Conservation (phyloP, 495 filamentous ascomycete genomes). For the Penicillium diatomitis region DNA sequence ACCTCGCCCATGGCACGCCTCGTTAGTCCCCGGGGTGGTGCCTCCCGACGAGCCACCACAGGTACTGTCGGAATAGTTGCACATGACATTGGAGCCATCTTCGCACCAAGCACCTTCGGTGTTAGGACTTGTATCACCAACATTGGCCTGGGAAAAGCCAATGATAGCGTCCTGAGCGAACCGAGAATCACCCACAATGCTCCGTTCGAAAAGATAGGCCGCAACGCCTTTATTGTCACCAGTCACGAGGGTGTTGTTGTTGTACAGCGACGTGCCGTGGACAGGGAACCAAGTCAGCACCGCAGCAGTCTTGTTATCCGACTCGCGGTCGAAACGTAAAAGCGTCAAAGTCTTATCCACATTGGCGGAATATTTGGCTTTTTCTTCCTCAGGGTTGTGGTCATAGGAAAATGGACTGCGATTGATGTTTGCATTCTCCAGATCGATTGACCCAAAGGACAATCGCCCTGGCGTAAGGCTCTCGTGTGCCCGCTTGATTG, state of each 20-base stretch:
- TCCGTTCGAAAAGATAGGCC: slow-evolving; percentile 75
- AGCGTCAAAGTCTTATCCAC: slow-evolving; percentile 86
- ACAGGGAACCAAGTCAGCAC: slow-evolving; percentile 89
- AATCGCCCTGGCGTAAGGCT: slow-evolving; percentile 63
- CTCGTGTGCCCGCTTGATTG: slow-evolving; percentile 75
- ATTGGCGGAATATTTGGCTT: slow-evolving; percentile 59
- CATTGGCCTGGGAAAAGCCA: slow-evolving; percentile 89
- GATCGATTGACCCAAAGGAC: slow-evolving; percentile 61
- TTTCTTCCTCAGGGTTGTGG: slow-evolving; percentile 74
- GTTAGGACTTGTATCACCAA: slow-evolving; percentile 89
- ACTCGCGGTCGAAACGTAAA: slow-evolving; percentile 65
- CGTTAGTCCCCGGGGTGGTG: slow-evolving; percentile 35
- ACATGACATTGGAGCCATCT: slow-evolving; percentile 57
- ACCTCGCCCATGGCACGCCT: slow-evolving; percentile 77
- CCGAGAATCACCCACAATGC: slow-evolving; percentile 40
- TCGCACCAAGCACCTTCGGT: slow-evolving; percentile 77
- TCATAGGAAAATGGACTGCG: slow-evolving; percentile 87
- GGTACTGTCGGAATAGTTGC: slow-evolving; percentile 66
- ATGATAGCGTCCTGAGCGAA: slow-evolving; percentile 70
- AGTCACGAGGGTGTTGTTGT: slow-evolving; percentile 86
- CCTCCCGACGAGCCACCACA: slow-evolving; percentile 46
- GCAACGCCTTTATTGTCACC: slow-evolving; percentile 97
- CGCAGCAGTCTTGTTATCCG: slow-evolving; percentile 65
- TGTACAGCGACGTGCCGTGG: slow-evolving; percentile 85
- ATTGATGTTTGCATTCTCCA: slow-evolving; percentile 81